Conservation (phyloP, 805 yeast genomes). For the Zygoascus tannicola region DNA sequence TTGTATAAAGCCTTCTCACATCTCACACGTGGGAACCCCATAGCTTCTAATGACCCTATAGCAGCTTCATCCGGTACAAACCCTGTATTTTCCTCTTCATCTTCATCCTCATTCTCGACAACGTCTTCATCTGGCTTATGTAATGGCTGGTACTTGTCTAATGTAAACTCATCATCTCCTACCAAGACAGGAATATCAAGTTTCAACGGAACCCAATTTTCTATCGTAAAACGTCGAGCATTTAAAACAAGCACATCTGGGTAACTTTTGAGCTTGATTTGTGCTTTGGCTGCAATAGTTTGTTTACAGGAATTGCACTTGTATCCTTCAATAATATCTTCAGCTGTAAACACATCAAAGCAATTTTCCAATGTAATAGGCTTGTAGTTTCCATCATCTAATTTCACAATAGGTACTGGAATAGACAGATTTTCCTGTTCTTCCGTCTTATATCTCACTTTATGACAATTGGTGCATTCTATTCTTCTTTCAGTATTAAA, state of each 20-base stretch:
- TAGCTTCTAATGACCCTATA: constrained; percentile 47
- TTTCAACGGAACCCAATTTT: constrained; percentile 86
- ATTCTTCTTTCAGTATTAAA: constrained; percentile 59
- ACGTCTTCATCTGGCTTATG: constrained; percentile 37
- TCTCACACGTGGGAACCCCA: constrained; percentile 81
- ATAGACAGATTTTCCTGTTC: constrained; percentile 57
- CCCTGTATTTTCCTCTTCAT: constrained; percentile 10
- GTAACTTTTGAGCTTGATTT: constrained; percentile 45
- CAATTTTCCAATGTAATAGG: constrained; percentile 42
- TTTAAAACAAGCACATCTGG: constrained; percentile 67
- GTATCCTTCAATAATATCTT: constrained; percentile 50
- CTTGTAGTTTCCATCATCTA: constrained; percentile 41
- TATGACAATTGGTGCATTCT: constrained; percentile 46
- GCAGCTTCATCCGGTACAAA: constrained; percentile 50
- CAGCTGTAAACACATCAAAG: constrained; percentile 36
- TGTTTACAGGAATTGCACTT: constrained; percentile 47
- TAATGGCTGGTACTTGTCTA: constrained; percentile 35
- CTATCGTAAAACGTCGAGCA: constrained; percentile 71
- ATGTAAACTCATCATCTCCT: constrained; percentile 37
- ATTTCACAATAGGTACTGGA: constrained; percentile 35
- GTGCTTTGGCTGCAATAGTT: constrained; percentile 31
- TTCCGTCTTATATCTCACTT: constrained; percentile 49
- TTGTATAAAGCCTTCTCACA: constrained; percentile 56
- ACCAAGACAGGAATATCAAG: constrained; percentile 59
- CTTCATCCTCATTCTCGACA: constrained; percentile 32